Evolutionary conservation across 768 basidiomycete species (phyloP).

Genomic region (Mycena maculata): DNA sequence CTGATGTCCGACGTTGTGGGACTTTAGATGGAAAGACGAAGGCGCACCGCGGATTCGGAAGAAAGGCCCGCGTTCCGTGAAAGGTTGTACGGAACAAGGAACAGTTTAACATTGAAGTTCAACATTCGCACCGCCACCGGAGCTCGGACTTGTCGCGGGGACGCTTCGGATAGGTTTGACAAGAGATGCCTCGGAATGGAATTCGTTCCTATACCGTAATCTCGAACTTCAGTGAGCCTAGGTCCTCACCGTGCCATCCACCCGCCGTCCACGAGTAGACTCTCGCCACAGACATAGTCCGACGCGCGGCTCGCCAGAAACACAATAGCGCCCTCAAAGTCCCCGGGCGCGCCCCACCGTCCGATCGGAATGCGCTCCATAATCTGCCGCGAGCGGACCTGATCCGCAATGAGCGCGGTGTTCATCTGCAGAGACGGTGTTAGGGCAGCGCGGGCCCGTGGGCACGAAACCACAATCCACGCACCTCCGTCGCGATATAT

Average conservation of each 20-base stretch:
- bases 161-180: too few relatives aligned
- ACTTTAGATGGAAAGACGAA: too few relatives aligned
- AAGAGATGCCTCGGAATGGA: too few relatives aligned
- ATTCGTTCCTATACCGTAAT: too few relatives aligned
- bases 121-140: too few relatives aligned
- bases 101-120: too few relatives aligned
- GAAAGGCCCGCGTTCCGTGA: too few relatives aligned
- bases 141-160: too few relatives aligned
- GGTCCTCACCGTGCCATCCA: conserved; percentile 42
- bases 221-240: too few relatives aligned
- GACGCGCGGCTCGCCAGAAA: conserved; percentile 77
- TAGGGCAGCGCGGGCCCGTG: neutral
- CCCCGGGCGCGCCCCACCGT: conserved; percentile 76
- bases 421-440: conserved; percentile 34
- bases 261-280: conserved; percentile 73
- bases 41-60: too few relatives aligned
- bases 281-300: conserved; percentile 79
- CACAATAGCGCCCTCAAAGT: conserved; percentile 79
- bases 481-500: conserved; percentile 58
- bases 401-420: conserved; percentile 61
- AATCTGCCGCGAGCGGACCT: conserved; percentile 75
- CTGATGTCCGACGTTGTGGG: too few relatives aligned
- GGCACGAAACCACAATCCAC: neutral
- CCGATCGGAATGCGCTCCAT: conserved; percentile 79
- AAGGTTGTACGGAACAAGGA: too few relatives aligned